Evolutionary conservation across 441 rosid species (phyloP), one percentile per base, ranked within the genome.

Genomic region (Syzygium syzygioides): DNA sequence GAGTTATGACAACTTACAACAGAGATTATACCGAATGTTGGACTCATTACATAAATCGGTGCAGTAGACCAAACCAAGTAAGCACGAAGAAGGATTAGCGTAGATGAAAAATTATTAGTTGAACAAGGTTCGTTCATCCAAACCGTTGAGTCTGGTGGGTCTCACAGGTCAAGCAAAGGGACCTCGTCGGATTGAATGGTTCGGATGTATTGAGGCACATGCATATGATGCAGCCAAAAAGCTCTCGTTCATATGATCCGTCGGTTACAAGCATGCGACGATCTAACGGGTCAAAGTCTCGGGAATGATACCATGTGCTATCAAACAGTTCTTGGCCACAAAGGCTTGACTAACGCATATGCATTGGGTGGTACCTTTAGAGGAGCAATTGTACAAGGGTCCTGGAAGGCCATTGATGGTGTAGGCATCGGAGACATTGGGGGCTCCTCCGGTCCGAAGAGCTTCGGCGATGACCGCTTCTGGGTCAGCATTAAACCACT

Each of bases 361-460:
- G 83, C 83, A 23, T 41, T 26, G 83, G 52, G n/a, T 23, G 83
- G 83, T 89, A 90, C 91, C 91, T 89, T 89, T 89, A 37, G 92
- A 88, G 71, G 91, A 90, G 85, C 92, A 92, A 57, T 90, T 90
- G 62, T 92, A 90, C 79, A 89, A 86, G 48, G 68, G 91, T 68
- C 92, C 92, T 28, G 93, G 93, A 32, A 90, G 87, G 45, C 91
- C 91, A 87, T 91, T 91, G 85, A 91, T 91, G 79, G 93, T 91
- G 66, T 87, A 90, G 60, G 93, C 93, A 86, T 91, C 93, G 23
- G 93, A 91, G 60, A 90, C 91, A 88, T 91, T 91, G 30, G 93
- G 93, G 25, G 87, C 93, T 66, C 48, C 90, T 41, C 93, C 91
- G 25, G 91, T 91, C 52, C 87, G 87, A 62, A 91, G 91, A 68